A percentile compares a stretch with the other conserved stretches of the same genome.
Evolutionary conservation across 2,329 filamentous ascomycete species (phyloP).

Genomic region (Neofusicoccum sp.): DNA sequence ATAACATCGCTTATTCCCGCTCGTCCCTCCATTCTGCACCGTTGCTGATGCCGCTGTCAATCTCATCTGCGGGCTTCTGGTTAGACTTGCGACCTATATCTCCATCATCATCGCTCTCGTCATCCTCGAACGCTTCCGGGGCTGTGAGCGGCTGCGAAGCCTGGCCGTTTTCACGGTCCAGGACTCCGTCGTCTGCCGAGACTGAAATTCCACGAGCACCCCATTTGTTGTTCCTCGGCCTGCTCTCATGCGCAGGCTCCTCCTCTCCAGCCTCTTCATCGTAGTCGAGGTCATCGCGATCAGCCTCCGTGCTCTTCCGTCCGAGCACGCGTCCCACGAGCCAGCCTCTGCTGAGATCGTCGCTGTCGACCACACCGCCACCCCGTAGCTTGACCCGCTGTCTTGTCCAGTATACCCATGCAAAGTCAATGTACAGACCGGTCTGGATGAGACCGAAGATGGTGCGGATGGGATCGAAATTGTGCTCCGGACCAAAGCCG

Average conservation of each 20-base stretch:
- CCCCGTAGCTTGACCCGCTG: constrained; percentile 91
- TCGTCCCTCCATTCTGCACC: constrained; percentile 44
- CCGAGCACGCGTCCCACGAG: constrained; percentile 78
- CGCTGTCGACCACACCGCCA: constrained; percentile 85
- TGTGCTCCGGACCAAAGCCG: constrained; percentile 59
- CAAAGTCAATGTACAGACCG: constrained; percentile 87
- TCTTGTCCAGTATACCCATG: constrained; percentile 93
- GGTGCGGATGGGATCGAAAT: constrained; percentile 72
- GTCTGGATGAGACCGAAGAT: constrained; percentile 90
- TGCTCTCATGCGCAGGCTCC: constrained; percentile 22
- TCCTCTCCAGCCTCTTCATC: constrained; percentile 63
- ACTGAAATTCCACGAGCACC: constrained; percentile 62
- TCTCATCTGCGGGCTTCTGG: background rate
- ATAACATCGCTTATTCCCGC: constrained; percentile 18
- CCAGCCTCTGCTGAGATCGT: constrained; percentile 85
- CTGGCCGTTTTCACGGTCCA: constrained; percentile 35
- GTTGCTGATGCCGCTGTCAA: constrained; percentile 32
- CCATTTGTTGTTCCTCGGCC: constrained; percentile 52
- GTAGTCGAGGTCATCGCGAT: constrained; percentile 56
- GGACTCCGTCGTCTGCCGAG: constrained; percentile 58
- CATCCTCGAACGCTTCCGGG: constrained; percentile 49
- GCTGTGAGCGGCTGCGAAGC: constrained; percentile 46
- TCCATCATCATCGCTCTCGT: constrained; percentile 45
- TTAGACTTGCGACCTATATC: constrained; percentile 28
- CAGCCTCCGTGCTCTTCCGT: constrained; percentile 50